Evolutionary conservation across 2,329 filamentous ascomycete species (phyloP).

Genomic region (Onygenales sp.): DNA sequence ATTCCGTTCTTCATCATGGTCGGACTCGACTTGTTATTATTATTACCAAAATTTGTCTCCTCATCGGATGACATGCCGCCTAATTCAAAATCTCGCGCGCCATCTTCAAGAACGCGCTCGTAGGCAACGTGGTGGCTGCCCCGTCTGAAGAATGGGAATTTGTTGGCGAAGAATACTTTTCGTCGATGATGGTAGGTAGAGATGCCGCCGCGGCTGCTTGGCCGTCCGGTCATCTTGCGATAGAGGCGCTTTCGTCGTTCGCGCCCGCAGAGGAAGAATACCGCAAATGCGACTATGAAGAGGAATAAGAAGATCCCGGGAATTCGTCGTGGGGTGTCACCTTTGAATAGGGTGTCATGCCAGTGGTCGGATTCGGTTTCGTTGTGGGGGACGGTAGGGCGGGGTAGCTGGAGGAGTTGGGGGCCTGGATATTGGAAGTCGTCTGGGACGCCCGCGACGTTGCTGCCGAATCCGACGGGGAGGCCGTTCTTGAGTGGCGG

Average conservation of each 20-base stretch:
- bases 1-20: slow-evolving; percentile 9
- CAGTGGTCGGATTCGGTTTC: slow-evolving; percentile 41
- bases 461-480: slow-evolving; percentile 89
- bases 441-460: slow-evolving; percentile 54
- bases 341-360: slow-evolving; percentile 54
- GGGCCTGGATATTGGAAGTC: slow-evolving; percentile 72
- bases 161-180: slow-evolving; percentile 57
- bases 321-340: slow-evolving; percentile 57
- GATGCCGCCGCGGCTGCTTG: slow-evolving; percentile 30
- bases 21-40: slow-evolving; percentile 1
- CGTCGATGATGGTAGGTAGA: slow-evolving; percentile 22
- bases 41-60: slow-evolving; percentile 37
- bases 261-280: slow-evolving; percentile 68
- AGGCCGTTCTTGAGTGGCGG: slow-evolving; percentile 53
- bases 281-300: slow-evolving; percentile 57
- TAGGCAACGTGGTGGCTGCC: slow-evolving; percentile 46
- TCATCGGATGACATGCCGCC: slow-evolving; percentile 54
- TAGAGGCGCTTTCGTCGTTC: slow-evolving; percentile 59
- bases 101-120: slow-evolving; percentile 79
- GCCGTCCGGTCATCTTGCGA: slow-evolving; percentile 39
- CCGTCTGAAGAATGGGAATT: slow-evolving; percentile 22
- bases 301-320: slow-evolving; percentile 71
- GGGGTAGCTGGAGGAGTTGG: slow-evolving; percentile 24
- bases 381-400: slow-evolving; percentile 16
- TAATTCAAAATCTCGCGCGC: slow-evolving; percentile 67